A percentile compares a stretch with the other conserved stretches of the same genome.
Evolutionary conservation across 31 red algal species (phyloP).

Genomic region (Asparagopsis taxiformis): DNA sequence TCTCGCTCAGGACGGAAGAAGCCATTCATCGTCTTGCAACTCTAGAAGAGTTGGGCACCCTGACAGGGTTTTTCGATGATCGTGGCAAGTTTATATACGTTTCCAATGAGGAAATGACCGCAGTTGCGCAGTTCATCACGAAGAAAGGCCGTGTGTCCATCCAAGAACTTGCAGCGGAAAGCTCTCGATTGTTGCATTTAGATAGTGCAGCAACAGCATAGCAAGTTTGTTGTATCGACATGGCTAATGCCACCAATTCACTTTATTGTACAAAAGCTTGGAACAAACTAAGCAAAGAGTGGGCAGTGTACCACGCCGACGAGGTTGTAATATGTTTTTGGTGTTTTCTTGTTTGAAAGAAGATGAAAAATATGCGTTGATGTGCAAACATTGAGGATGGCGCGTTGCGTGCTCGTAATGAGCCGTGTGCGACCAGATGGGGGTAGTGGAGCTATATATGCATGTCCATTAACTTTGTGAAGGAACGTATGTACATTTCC

Average conservation of each 20-base stretch:
- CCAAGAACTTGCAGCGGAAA: constrained; percentile 46
- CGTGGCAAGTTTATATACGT: constrained; percentile 86
- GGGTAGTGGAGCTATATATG: too few species aligned
- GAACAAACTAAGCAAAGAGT: not conserved
- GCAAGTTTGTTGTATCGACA: constrained; percentile 1
- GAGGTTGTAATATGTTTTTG: not conserved
- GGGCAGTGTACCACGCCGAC: not conserved
- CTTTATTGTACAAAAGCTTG: not conserved
- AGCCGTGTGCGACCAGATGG: too few species aligned
- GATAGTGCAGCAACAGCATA: constrained; percentile 1
- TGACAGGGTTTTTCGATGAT: constrained; percentile 86
- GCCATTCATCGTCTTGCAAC: constrained; percentile 51
- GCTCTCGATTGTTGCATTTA: constrained; percentile 32
- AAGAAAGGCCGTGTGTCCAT: constrained; percentile 42
- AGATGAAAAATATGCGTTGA: not conserved
- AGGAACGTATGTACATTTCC: too few species aligned
- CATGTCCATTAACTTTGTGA: too few species aligned
- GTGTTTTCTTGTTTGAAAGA: not conserved
- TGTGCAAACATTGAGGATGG: not conserved
- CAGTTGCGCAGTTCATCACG: constrained; percentile 50
- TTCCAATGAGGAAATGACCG: constrained; percentile 54
- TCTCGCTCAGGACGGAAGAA: constrained; percentile 63
- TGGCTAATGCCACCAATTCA: not conserved
- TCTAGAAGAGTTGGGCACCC: constrained; percentile 44
- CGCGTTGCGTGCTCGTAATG: not conserved